These are phyloP conservation scores for Rhizopus sp. DNA, from an alignment of 371 early-diverging fungal genomes.

Conservation along the genomic window DNA sequence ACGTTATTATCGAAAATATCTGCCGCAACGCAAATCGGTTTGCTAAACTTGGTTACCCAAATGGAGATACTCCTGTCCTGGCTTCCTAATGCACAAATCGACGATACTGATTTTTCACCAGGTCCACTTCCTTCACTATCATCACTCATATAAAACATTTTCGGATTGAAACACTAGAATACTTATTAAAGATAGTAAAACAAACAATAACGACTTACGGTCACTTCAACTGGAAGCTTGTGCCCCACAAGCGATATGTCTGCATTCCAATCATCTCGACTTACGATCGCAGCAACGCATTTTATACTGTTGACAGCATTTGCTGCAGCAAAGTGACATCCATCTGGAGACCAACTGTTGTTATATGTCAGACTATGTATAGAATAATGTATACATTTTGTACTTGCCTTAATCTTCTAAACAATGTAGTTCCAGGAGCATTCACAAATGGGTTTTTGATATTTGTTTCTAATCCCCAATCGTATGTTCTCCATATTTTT, in stretches of 20 bases:
- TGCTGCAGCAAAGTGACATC: slow-evolving; percentile 83
- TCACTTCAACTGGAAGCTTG: slow-evolving; percentile 86
- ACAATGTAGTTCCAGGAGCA: slow-evolving; percentile 84
- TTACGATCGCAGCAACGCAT: slow-evolving; percentile 84
- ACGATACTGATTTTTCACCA: slow-evolving; percentile 38
- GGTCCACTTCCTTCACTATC: slow-evolving; percentile 10
- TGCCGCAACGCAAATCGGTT: slow-evolving; percentile 76
- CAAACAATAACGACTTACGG: slow-evolving; percentile 53
- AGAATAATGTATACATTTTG: neutral
- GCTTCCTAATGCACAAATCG: slow-evolving; percentile 87
- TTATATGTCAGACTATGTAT: neutral
- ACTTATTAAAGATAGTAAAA: neutral
- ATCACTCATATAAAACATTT: slow-evolving; percentile 60
- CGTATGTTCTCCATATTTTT: slow-evolving; percentile 84
- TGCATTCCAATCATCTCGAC: slow-evolving; percentile 77
- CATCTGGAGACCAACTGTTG: slow-evolving; percentile 94
- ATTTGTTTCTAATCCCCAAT: slow-evolving; percentile 80
- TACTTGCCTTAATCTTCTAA: slow-evolving; percentile 79
- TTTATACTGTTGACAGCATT: slow-evolving; percentile 86
- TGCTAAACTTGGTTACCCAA: slow-evolving; percentile 80
- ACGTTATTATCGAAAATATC: slow-evolving; percentile 83
- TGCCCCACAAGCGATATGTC: slow-evolving; percentile 92
- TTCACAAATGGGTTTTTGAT: slow-evolving; percentile 77
- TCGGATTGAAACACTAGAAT: slow-evolving; percentile 72
- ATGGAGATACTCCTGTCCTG: slow-evolving; percentile 91